Evolutionary conservation across 345 rosid genomes (phyloP).

Genomic region (Erysimum cheiranthoides): DNA sequence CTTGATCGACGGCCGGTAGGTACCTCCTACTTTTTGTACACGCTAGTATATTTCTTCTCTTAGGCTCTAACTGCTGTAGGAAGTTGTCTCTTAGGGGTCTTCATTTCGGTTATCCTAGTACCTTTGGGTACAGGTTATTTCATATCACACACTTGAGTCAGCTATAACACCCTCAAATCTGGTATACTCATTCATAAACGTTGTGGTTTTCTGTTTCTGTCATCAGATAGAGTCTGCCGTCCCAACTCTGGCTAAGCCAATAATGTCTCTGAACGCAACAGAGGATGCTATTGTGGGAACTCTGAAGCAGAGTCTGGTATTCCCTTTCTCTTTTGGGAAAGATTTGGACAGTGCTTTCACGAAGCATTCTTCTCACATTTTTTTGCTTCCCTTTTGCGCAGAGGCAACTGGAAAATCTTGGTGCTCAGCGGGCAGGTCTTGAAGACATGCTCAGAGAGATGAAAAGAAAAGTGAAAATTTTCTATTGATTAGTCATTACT

Average conservation of each 20-base stretch:
- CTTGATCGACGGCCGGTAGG: constrained; percentile 90
- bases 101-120: constrained; percentile 15
- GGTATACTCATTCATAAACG: constrained; percentile 21
- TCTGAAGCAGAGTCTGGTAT: constrained; percentile 94
- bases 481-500: constrained; percentile 25
- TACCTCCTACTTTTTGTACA: constrained; percentile 29
- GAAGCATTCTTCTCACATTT: constrained; percentile 20
- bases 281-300: constrained; percentile 96
- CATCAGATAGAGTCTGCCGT: constrained; percentile 90
- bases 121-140: constrained; percentile 28
- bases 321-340: constrained; percentile 29
- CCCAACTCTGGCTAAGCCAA: constrained; percentile 89
- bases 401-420: constrained; percentile 97
- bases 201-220: constrained; percentile 34
- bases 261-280: constrained; percentile 94
- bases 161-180: constrained; percentile 3
- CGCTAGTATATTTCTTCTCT: not conserved
- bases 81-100: constrained; percentile 18
- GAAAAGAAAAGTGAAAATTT: constrained; percentile 81
- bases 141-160: constrained; percentile 6
- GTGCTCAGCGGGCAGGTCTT: constrained; percentile 97
- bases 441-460: constrained; percentile 99
- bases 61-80: constrained; percentile 9
- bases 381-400: constrained; percentile 49
- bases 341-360: constrained; percentile 20